Evolutionary conservation across 1,284 basidiomycete genomes (phyloP), one percentile per base, ranked within the genome.

Genomic region (Coniferiporia weirii): DNA sequence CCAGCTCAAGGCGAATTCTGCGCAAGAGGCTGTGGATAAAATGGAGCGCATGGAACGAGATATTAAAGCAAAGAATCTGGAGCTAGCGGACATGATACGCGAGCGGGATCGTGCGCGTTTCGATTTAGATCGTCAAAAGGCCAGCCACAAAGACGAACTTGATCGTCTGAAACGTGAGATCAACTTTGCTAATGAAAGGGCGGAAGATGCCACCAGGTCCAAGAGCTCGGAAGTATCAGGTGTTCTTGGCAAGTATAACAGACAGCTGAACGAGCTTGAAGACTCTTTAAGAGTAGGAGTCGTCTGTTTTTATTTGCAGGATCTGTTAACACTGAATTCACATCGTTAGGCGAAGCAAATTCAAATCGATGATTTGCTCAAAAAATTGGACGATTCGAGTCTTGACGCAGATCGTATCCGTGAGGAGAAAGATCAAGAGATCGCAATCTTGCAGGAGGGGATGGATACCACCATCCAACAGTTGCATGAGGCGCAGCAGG

Each of bases 41-140:
- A 98, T 99, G 95, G 97, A 99, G 74, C 82, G 95, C 61, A 99
- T 99, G 95, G 97, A 99, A 72, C 81, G 95, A 40, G 97, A 99
- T 71, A 80, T 98, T 68, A 99, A 99, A 77, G 82, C 93, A 45
- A 99, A 99, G 83, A 99, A 98, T 71, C 76, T 99, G 59, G 97
- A 99, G 73, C 79, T 99, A 36, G 96, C 96, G 32, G 97, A 99
- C 71, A 99, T 99, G 97, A 91, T 99, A 66, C 85, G 96, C 56
- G 97, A 99, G 73, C 86, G 97, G 43, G 97, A 99, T 72, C 83
- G 96, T 62, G 95, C 96, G 35, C 80, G 97, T 47, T 98, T 98
- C 70, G 97, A 99, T 66, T 78, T 98, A n/a, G 97, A 99, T 71
- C 82, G 97, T 44, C 81, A 95, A 71, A 98, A 97, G 75, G 86